Base-by-base conservation (phyloP, 2,329 filamentous ascomycete species). In the Colletotrichum sp. region DNA sequence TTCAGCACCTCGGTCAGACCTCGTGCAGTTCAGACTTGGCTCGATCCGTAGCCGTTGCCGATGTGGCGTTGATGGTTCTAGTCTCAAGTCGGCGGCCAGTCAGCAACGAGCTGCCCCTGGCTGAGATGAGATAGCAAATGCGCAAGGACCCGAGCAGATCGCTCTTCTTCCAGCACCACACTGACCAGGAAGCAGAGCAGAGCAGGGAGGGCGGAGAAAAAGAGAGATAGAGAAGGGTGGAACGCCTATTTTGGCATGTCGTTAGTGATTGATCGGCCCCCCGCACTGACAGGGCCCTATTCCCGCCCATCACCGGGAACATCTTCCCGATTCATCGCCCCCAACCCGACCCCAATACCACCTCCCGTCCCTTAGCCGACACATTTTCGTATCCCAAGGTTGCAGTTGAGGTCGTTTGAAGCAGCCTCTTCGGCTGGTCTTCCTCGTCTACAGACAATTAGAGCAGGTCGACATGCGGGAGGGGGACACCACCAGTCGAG, bases 211-310 rank as follows among this genome's bases (percentile, higher is more conserved):
- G 18, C 18, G 9, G 58, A 24, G 18, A 52, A 52, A 52, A 21
- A 32, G 30, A 32, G 58, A 61, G 18, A 61, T 32, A 61, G 58
- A 32, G 18, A n/a, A 55, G 12, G 14, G 7, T 26, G 55, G 28
- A 43, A n/a, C 21, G 16, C 58, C 32, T 34, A 7, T 63, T 69
- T 56, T 58, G 43, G 58, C 66, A 69, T 70, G 58, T 56, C 34
- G 55, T 48, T 52, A 52, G 43, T 52, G 43, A 21, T 52, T 68
- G 38, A 30, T 72, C 56, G 21, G 14, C 38, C 55, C 56, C 70
- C 72, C 68, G 61, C 72, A 66, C 36, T 66, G 72, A 58, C 73
- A 67, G 69, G 69, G 32, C 43, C n/a, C 28, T 68, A 69, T 70
- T 56, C 68, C 38, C 68, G 24, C 34, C 61, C 58, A 36, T 58